Conservation (phyloP, 208 protist species). For the Naegleria gruberi region DNA sequence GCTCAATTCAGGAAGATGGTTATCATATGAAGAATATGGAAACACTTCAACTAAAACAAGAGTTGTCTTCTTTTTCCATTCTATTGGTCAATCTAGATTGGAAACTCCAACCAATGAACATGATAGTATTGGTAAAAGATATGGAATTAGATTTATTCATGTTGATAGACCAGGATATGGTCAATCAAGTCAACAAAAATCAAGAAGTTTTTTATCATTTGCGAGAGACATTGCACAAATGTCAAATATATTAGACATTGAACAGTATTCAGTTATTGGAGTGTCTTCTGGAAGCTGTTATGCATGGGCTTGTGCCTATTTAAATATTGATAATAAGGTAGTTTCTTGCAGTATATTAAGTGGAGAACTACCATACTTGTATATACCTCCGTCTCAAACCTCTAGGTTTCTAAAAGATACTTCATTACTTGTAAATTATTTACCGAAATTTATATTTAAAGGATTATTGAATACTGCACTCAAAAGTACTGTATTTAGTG, state of each 20-base stretch:
- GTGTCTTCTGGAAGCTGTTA: background rate
- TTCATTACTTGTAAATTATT: background rate
- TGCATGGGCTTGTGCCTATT: background rate
- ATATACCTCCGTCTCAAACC: background rate
- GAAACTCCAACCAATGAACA: background rate
- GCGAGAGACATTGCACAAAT: background rate
- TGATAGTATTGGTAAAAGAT: background rate
- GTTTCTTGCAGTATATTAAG: background rate
- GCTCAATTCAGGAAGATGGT: background rate
- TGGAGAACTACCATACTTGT: background rate
- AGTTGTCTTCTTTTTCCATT: background rate
- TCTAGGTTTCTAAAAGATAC: background rate
- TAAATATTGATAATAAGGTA: background rate
- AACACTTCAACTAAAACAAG: background rate
- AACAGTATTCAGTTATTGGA: background rate
- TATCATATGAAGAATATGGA: slow-evolving; percentile 12
- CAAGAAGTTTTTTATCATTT: slow-evolving; percentile 11
- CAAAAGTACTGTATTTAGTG: background rate
- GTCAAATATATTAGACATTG: background rate
- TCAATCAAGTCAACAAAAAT: background rate
- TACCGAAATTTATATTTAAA: background rate
- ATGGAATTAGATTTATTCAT: slow-evolving; percentile 1
- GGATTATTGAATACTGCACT: background rate
- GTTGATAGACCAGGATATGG: slow-evolving; percentile 7
- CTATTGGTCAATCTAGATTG: background rate